Base-by-base conservation (phyloP, 805 yeast genomes). In the Candida vartiovaarae region DNA sequence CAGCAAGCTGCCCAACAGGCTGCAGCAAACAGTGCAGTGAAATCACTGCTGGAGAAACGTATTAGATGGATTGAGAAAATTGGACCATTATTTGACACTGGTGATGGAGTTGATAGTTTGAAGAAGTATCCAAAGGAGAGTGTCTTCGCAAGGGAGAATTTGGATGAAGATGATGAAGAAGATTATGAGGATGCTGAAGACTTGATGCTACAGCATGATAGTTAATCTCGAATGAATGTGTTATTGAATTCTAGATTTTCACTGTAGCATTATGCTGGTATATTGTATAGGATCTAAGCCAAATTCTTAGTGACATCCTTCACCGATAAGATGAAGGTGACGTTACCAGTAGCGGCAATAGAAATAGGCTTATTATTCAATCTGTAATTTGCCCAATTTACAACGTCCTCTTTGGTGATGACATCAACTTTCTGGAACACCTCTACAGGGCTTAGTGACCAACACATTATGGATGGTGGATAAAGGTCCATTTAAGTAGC, bases 321-420 rank as follows among this genome's bases (percentile, higher is more conserved):
- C 60, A 83, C 80, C 26, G 81, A 71, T 27, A 95, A 93, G 46
- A 90, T 74, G 5, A 83, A 72, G 42, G 70, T 68, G 40, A 84
- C 80, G 51, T 87, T 82, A 33, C 99, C 99, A 40, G 90, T 67
- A 3, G 95, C 96, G n/a, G 95, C 93, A 46, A 91, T 68, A 28
- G 96, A 93, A 32, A 90, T 70, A 29, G 93, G 95, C 61, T 82
- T 85, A 53, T 79, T 78, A 60, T 80, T 71, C 44, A 90, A 64
- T 61, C 86, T 76, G 64, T 83, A 83, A 57, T 84, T 84, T 36
- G 96, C 95, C 95, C 97, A 95, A 49, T 75, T 71, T 32, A 84
- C 75, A 36, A 93, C 86, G 62, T 89, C 97, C 33, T 79, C 74
- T 56, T 77, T 82, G 8, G 87, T 76, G 49, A 93, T 85, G 38